A percentile compares a stretch with the other conserved stretches of the same genome.
phyloP scores from a whole-genome alignment of 768 basidiomycete genomes.

The Panus rudis region DNA sequence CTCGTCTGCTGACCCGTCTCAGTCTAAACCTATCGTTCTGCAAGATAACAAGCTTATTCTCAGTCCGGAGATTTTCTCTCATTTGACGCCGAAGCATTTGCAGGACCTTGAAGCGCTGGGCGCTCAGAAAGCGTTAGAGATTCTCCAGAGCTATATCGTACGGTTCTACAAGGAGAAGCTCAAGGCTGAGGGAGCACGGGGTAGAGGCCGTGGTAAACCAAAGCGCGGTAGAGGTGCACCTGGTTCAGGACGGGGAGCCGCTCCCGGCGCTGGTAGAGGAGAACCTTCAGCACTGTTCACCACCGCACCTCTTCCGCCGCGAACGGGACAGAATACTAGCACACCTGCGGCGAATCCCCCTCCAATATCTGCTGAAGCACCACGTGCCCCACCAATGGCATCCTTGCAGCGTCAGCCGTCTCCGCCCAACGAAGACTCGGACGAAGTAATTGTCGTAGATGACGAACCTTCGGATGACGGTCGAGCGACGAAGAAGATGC shows the following conservation, averaged over 20 bases:
- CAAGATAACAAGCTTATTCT: slow-evolving; percentile 81
- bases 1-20: slow-evolving; percentile 31
- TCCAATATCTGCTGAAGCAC: slow-evolving; percentile 19
- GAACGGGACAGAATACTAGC: slow-evolving; percentile 15
- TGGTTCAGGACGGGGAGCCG: slow-evolving; percentile 25
- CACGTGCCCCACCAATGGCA: slow-evolving; percentile 22
- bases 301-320: slow-evolving; percentile 32
- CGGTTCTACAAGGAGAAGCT: slow-evolving; percentile 75
- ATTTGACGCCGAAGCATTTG: slow-evolving; percentile 66
- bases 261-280: slow-evolving; percentile 17
- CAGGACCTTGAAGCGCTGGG: slow-evolving; percentile 74
- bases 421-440: slow-evolving; percentile 17
- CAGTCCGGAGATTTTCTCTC: slow-evolving; percentile 78
- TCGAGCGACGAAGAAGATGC: slow-evolving; percentile 39
- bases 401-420: too few relatives aligned
- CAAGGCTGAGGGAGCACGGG: slow-evolving; percentile 32
- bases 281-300: slow-evolving; percentile 34
- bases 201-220: slow-evolving; percentile 30
- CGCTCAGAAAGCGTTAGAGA: slow-evolving; percentile 72
- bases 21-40: slow-evolving; percentile 62
- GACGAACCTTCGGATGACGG: slow-evolving; percentile 40
- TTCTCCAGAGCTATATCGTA: slow-evolving; percentile 81
- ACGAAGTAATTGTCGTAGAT: slow-evolving; percentile 42
- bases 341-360: slow-evolving; percentile 1
- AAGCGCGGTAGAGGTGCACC: slow-evolving; percentile 32